Base-by-base conservation (phyloP, 331 rosid species). In the Arachis monticola region DNA sequence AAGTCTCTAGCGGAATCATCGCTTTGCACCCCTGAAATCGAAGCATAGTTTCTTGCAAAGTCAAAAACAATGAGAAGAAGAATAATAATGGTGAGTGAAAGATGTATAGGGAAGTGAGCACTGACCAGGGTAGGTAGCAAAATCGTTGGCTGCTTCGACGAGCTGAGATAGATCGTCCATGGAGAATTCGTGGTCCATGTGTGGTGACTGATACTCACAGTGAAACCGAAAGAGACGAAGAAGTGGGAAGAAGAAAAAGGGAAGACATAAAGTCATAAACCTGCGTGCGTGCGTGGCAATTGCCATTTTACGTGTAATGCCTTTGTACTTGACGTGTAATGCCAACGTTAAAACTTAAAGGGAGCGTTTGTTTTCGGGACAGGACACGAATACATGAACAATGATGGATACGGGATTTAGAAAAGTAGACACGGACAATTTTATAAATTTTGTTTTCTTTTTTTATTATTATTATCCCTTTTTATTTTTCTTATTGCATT, bases 1-100 rank as follows among this genome's bases (percentile, higher is more conserved):
- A 94, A 94, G 6, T 82, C 77, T 80, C 78, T 83, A 0, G 87
- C 86, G 35, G 97, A 87, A 69, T 78, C 90, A 62, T 94, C 97
- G 73, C 68, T 86, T 40, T 77, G 95, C 64, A 72, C 64, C 9
- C 96, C 99, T 94, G 85, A 80, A 80, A 75, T 67, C 3, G 64
- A 80, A 68, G 14, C 31, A 35, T 30, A 27, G 65, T 50, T 59
- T 44, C 0, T 6, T 35, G 7, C 0, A 72, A 63, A 67, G 62
- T 44, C 38, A 42, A 62, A 6, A 30, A 45, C 10, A 45, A 45
- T 44, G 7, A 44, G 12, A 64, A 45, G 5, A 11, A 10, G 0
- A 10, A 57, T 6, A 5, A 46, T 30, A 4, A 12, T 6, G 30
- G 1, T 11, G 2, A 53, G 47, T 2, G n/a, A 7, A 42, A 32